Base-by-base conservation (phyloP, 2,329 filamentous ascomycete species). In the Bipolaris gigantea region DNA sequence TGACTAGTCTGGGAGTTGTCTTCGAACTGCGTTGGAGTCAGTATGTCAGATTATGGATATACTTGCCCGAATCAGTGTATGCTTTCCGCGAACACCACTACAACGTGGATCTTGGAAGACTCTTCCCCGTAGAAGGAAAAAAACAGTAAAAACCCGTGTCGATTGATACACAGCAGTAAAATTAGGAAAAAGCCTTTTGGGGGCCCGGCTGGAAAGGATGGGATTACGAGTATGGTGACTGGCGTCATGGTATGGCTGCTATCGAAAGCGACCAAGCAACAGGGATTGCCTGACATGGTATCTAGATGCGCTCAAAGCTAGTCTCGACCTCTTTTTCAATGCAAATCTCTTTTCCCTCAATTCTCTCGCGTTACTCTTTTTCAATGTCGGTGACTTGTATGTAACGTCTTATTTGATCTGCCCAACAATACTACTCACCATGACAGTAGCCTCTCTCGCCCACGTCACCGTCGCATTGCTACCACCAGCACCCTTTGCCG, bases 391-490 rank as follows among this genome's bases (percentile, higher is more conserved):
- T 15, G 15, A 35, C 38, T 15, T 25, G 19, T 23, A 34, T n/a
- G 19, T 5, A 2, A 1, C 7, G 1, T 9, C 34, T 65, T 50
- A 73, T 48, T 66, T 66, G 16, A 73, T 66, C 55, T 67, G 65
- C n/a, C 83, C 81, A 45, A 92, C 81, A 5, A 97, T 85, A 65
- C 90, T 90, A 48, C 89, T 88, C 38, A 96, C 89, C 93, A 97
- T 97, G 43, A 97, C 92, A 1, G 92, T 92, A 43, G 92, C 88
- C 76, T 97, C 94, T 35, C 93, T 83, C 67, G 97, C 93, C 90
- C 91, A 97, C 19, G 77, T 77, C 11, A 76, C 76, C n/a, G 76
- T 69, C 38, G 80, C 45, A 80, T 73, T 72, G 62, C 71, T 78
- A 55, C 61, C 73, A 41, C 32, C n/a, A 7, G 21, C 38, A n/a